Base-by-base conservation (phyloP, 345 rosid species). In the Eutrema japonicum region DNA sequence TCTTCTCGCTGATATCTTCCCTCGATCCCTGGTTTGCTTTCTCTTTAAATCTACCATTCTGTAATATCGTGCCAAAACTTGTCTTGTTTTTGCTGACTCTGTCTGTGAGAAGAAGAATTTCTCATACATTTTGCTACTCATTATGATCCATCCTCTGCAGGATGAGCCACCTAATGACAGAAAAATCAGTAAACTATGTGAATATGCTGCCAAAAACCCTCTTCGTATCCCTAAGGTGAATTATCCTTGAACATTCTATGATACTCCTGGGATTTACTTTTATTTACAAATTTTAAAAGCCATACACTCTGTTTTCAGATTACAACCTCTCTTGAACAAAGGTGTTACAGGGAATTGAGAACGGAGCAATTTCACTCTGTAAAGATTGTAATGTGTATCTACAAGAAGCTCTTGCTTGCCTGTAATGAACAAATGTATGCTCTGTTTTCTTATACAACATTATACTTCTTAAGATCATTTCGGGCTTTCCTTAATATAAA, bases 281-380 rank as follows among this genome's bases (percentile, higher is more conserved):
- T 33, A 14, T 33, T 22, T 22, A 22, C 10, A 22, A 22, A 0
- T 3, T 29, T 59, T 33, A 9, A 5, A 1, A 63, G 60, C 6
- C 4, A 3, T 77, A 10, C 63, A 10, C 22, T 76, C 22, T 76
- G 45, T 64, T 73, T 30, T 70, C 88, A 91, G 92, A 91, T 91
- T 47, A 81, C 97, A 49, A 78, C 73, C 53, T 81, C 79, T 76
- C 89, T 91, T 70, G 95, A 91, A 82, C 92, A 88, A 81, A 84
- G 85, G 77, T 87, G 85, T 78, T 91, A 87, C 86, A 91, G 66
- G 83, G 92, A 91, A 69, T 55, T 91, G 83, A 86, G 95, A 79
- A 81, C 37, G 54, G 89, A 88, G 78, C 89, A 84, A 46, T 80
- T 88, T 68, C 81, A 81, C 27, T 80, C 80, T 70, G 90, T 86